Percentiles rank a stretch among this genome's conserved stretches.
Evolutionary conservation across 1,139 yeast species (phyloP).

Genomic region (Yamadazyma friedrichii): DNA sequence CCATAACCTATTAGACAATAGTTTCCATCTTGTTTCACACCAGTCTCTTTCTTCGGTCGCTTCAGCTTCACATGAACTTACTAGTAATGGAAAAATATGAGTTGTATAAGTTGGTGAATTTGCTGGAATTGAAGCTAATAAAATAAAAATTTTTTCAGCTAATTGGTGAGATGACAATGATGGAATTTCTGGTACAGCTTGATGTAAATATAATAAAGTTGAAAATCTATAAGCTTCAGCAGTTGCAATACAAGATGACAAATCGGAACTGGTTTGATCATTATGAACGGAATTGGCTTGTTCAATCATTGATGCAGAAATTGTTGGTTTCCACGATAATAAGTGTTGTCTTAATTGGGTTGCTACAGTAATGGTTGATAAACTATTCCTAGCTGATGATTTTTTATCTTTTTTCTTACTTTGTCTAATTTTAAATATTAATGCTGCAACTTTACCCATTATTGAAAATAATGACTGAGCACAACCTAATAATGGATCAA

Average conservation of each 20-base stretch:
- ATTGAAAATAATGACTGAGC: constrained; percentile 62
- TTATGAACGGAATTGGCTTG: constrained; percentile 18
- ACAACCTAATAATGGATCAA: constrained; percentile 67
- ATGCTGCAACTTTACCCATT: constrained; percentile 60
- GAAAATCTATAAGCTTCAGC: constrained; percentile 68
- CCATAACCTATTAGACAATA: constrained; percentile 55
- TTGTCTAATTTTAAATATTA: constrained; percentile 50
- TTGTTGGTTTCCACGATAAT: constrained; percentile 54
- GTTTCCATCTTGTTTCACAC: constrained; percentile 59
- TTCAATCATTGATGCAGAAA: constrained; percentile 34
- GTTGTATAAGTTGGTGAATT: constrained; percentile 55
- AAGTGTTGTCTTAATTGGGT: constrained; percentile 53
- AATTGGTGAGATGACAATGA: constrained; percentile 52
- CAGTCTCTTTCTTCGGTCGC: constrained; percentile 60
- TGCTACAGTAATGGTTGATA: constrained; percentile 52
- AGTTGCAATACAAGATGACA: constrained; percentile 60
- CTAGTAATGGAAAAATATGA: constrained; percentile 63
- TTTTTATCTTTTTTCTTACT: constrained; percentile 14
- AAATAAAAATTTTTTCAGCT: constrained; percentile 58
- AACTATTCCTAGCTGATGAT: constrained; percentile 30
- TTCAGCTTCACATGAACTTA: constrained; percentile 64
- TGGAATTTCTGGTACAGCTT: constrained; percentile 69
- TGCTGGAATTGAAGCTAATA: constrained; percentile 62
- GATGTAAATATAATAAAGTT: constrained; percentile 58
- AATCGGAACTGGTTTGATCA: constrained; percentile 42